Evolutionary conservation across 179 eudicot species (phyloP), one percentile per base, ranked within the genome.

Genomic region (Gypsophila paniculata): DNA sequence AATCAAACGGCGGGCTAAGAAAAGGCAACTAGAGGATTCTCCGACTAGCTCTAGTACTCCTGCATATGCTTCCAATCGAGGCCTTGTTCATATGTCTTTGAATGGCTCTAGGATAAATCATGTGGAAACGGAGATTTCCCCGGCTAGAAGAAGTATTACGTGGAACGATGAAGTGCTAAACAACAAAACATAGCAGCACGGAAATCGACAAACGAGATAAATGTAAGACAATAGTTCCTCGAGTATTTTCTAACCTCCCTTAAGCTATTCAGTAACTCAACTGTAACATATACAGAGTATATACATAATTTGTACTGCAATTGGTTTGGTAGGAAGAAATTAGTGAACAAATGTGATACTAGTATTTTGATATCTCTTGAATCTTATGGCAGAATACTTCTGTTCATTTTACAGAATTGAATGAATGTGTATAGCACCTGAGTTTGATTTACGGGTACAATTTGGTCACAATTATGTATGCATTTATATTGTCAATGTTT

Each of bases 11-110:
- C 78, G 78, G 69, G 82, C 83, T 29, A 81, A 82, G 81, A 82
- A 72, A 77, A 75, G 86, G 75, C 82, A 83, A 69, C 32, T 77
- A 21, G 90, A 86, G 51, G 82, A 19, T 65, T 73, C 34, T 58
- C 71, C 90, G 18, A 71, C 46, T 54, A 70, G 68, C 46, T 48
- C 85, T 48, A 67, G 62, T 49, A 61, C 68, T 51, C 66, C 69
- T n/a, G 61, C 21, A 15, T 65, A 54, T 58, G 72, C 72, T 61
- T 74, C 91, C 21, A 66, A 48, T 49, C 68, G 67, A 70, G 66
- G 85, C 44, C 26, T 69, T 34, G 48, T 18, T 5, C 48, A 53
- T 17, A 18, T 51, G 71, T 68, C 71, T 1, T 44, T 53, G 61
- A 69, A 53, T 19, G 61, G 61, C 9, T 53, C 72, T 10, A 54